Conservation (phyloP, 1,284 basidiomycete genomes). For the Anthracocystis setariae region DNA sequence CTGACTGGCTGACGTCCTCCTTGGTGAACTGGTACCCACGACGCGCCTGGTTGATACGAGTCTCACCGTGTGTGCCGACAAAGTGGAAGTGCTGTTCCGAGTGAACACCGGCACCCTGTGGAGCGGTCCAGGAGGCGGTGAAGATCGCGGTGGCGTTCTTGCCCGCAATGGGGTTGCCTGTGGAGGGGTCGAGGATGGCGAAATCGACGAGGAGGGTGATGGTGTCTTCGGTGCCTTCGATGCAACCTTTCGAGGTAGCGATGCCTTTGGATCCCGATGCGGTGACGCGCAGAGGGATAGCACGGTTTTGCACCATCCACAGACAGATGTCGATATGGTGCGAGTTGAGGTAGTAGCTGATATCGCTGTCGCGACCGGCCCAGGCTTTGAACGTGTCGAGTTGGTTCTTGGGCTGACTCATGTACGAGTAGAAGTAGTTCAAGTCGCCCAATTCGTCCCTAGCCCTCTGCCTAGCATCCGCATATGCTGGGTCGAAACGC, state of each 20-base stretch:
- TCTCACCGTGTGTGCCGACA: conserved; percentile 76
- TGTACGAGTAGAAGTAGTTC: conserved; percentile 78
- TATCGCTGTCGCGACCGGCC: conserved; percentile 84
- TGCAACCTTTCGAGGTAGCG: conserved; percentile 86
- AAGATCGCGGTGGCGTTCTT: conserved; percentile 80
- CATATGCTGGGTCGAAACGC: conserved; percentile 88
- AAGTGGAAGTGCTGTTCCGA: conserved; percentile 84
- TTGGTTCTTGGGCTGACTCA: conserved; percentile 95
- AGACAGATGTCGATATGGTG: conserved; percentile 80
- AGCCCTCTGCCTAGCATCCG: conserved; percentile 81
- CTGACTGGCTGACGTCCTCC: conserved; percentile 82
- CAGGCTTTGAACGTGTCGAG: conserved; percentile 91
- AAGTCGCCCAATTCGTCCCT: conserved; percentile 83
- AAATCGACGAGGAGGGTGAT: conserved; percentile 94
- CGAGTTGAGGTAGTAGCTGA: conserved; percentile 85
- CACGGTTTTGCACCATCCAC: conserved; percentile 78
- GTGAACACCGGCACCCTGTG: conserved; percentile 73
- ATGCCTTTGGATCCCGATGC: conserved; percentile 89
- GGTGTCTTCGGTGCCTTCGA: conserved; percentile 86
- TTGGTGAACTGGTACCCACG: conserved; percentile 87
- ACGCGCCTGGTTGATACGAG: conserved; percentile 89
- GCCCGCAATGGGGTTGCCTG: conserved; percentile 71
- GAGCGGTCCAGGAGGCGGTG: conserved; percentile 75
- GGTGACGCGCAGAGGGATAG: conserved; percentile 80
- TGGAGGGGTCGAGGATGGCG: conserved; percentile 74